Percentiles rank a stretch among this genome's conserved stretches.
Conservation (phyloP, 1,284 basidiomycete genomes). For the Ceratorhiza oryzae-sativae region DNA sequence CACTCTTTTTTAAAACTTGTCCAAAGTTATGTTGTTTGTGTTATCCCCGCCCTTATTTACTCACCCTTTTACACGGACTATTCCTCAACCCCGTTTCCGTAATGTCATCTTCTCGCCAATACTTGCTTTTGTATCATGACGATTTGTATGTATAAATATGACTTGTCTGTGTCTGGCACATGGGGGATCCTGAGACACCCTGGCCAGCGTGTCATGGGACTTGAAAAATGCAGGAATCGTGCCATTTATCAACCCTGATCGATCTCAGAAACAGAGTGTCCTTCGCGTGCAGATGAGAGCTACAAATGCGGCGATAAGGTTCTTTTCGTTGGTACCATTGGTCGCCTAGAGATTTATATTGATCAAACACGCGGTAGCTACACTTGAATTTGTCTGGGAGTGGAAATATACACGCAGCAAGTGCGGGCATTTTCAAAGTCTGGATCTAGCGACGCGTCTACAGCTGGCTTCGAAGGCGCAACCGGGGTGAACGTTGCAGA, state of each 20-base stretch:
- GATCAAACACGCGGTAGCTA: too few relatives aligned
- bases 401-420: neutral
- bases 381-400: neutral
- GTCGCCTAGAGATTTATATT: too few relatives aligned
- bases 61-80: neutral
- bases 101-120: conserved; percentile 26
- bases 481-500: conserved; percentile 4
- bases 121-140: conserved; percentile 7
- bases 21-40: neutral
- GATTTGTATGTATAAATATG: conserved; percentile 18
- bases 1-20: conserved; percentile 34
- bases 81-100: conserved; percentile 15
- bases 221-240: too few relatives aligned
- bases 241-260: too few relatives aligned
- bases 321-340: too few relatives aligned
- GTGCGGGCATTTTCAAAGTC: neutral
- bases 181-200: neutral
- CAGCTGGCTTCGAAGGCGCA: neutral
- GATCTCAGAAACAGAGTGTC: too few relatives aligned
- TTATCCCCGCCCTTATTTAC: neutral
- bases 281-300: too few relatives aligned
- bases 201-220: too few relatives aligned
- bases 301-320: too few relatives aligned
- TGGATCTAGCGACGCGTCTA: neutral
- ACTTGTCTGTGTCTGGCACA: neutral